Evolutionary conservation across 2,329 filamentous ascomycete species (phyloP).

Genomic region (Xylariaceae sp.): DNA sequence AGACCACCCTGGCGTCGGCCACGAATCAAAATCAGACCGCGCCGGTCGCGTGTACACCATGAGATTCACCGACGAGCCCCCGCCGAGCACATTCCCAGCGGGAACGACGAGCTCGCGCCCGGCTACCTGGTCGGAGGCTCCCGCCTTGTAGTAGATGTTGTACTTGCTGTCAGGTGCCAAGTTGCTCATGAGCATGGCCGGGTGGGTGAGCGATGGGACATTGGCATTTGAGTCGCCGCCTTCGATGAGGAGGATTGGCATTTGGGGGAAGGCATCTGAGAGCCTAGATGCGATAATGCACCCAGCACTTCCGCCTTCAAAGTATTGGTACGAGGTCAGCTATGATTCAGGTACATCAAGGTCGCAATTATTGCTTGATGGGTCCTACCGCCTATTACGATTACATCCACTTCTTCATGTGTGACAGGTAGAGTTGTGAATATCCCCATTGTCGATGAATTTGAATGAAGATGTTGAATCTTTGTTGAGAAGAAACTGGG

Average conservation of each 20-base stretch:
- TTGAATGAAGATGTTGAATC: too few species aligned
- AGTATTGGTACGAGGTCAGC: background rate
- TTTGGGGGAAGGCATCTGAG: conserved; percentile 6
- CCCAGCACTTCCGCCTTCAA: conserved; percentile 11
- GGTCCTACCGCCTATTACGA: background rate
- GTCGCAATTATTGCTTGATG: too few species aligned
- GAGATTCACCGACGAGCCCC: conserved; percentile 48
- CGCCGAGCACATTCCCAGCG: conserved; percentile 46
- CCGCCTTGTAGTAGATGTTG: conserved; percentile 43
- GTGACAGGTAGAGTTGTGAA: background rate
- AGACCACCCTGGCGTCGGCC: conserved; percentile 25
- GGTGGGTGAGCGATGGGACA: conserved; percentile 29
- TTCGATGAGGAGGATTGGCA: conserved; percentile 16
- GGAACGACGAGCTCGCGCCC: conserved; percentile 39
- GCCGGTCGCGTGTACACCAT: conserved; percentile 37
- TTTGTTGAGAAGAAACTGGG: too few species aligned
- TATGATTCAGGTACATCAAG: background rate
- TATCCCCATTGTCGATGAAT: background rate
- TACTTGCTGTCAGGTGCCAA: conserved; percentile 42
- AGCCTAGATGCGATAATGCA: conserved; percentile 13
- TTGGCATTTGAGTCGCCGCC: conserved; percentile 3
- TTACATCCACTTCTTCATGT: background rate
- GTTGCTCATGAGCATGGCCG: conserved; percentile 46
- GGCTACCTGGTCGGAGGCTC: conserved; percentile 34
- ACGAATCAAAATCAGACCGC: conserved; percentile 28